Base-by-base conservation (phyloP, 1,284 basidiomycete species). In the Salmacisia buchloeana region DNA sequence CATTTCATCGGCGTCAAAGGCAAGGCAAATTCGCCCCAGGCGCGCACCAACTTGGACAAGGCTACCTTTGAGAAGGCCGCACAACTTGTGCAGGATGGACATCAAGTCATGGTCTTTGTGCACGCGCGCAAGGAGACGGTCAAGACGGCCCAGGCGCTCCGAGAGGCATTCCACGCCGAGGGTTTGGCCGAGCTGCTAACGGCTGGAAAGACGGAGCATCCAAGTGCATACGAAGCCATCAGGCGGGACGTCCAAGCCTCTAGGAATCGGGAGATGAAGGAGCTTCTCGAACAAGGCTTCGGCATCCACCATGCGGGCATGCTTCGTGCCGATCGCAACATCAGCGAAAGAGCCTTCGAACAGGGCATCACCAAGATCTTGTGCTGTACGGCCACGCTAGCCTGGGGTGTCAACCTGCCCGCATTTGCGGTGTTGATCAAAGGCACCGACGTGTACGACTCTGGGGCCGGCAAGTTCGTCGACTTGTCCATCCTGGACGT, bases 91-190 rank as follows among this genome's bases (percentile, higher is more conserved):
- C 69, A 73, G 45, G 73, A 73, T 6, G 75, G 77, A 0, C 96
- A 99, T 81, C 96, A 98, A 81, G 93, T 97, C 63, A 98, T 99
- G 94, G 92, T 99, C 0, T 99, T 99, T 76, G 96, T 99, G 10
- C 96, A 99, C 80, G 92, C 96, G 18, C 86, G 96, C 31, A 98
- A 97, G 81, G 96, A 98, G 77, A 99, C 96, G 0, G 96, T 99
- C 66, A 97, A 96, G 79, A 87, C 91, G 0, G 93, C 94, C 0
- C 83, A 88, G 74, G 86, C 85, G n/a, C 83, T 99, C 15, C 87
- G 88, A 63, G 96, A 98, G 69, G 85, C 89, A 67, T 89, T 92
- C 0, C 77, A 85, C 7, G 81, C 84, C 18, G 92, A 97, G 70
- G 91, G 88, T 0, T 84, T 84, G 45, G 75, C 85, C 9, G 91